Evolutionary conservation across 1,284 basidiomycete genomes (phyloP).

Genomic region (Prillingera fragicola): DNA sequence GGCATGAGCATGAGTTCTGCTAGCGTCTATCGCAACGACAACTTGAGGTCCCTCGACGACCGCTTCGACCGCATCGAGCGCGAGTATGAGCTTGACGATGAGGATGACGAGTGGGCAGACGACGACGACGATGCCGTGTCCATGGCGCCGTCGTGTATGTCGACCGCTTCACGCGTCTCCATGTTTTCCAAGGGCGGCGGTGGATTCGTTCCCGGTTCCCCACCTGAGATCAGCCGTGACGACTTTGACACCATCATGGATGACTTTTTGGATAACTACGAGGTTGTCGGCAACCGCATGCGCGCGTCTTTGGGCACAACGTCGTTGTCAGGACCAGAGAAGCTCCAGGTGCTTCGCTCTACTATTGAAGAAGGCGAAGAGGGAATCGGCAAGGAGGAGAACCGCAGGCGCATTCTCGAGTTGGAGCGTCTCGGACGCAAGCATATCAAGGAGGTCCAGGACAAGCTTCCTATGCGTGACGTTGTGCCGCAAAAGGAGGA

Average conservation of each 20-base stretch:
- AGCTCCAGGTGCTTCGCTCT: conserved; percentile 69
- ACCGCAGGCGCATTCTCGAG: conserved; percentile 58
- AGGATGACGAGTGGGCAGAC: conserved; percentile 50
- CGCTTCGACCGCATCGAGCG: conserved; percentile 81
- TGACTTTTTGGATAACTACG: conserved; percentile 89
- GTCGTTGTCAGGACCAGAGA: conserved; percentile 65
- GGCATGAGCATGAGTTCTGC: conserved; percentile 97
- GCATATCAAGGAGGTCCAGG: conserved; percentile 50
- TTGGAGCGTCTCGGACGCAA: conserved; percentile 47
- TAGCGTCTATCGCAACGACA: conserved; percentile 88
- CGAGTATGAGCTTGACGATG: conserved; percentile 63
- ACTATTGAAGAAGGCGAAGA: conserved; percentile 63
- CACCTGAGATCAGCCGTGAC: conserved; percentile 69
- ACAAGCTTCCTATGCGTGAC: conserved; percentile 24
- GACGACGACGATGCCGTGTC: conserved; percentile 49
- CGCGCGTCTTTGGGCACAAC: conserved; percentile 59
- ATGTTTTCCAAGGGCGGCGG: conserved; percentile 9
- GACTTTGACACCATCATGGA: conserved; percentile 90
- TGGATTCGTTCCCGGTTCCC: conserved; percentile 17
- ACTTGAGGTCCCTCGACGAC: conserved; percentile 82
- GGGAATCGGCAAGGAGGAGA: conserved; percentile 51
- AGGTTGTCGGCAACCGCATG: conserved; percentile 78
- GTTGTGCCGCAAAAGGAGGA: conserved; percentile 63
- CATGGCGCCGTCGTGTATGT: conserved; percentile 36
- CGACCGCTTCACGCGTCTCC: conserved; percentile 29